Percentiles rank a stretch among this genome's conserved stretches.
phyloP scores from a whole-genome alignment of 768 basidiomycete species.

The Termitomyces heimii region DNA sequence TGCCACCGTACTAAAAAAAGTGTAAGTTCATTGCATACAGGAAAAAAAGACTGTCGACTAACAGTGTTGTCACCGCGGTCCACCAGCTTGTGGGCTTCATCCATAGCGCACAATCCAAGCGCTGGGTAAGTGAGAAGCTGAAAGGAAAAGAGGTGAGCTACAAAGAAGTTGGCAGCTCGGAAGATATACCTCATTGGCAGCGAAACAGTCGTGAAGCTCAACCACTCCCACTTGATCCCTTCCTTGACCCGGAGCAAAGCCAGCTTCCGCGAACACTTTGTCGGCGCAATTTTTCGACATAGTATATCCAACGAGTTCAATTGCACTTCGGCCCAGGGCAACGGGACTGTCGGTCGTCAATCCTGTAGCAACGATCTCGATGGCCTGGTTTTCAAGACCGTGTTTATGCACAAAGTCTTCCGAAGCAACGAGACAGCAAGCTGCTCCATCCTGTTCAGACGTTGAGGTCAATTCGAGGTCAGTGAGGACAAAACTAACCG shows the following conservation, averaged over 20 bases:
- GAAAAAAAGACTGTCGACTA: conserved; percentile 15
- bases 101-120: conserved; percentile 59
- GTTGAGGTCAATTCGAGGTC: not conserved
- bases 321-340: conserved; percentile 67
- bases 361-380: conserved; percentile 68
- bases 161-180: not conserved
- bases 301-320: conserved; percentile 76
- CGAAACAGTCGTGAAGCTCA: conserved; percentile 85
- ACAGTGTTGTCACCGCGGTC: conserved; percentile 78
- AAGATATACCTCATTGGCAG: conserved; percentile 61
- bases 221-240: conserved; percentile 77
- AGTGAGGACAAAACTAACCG: conserved; percentile 30
- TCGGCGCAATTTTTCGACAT: conserved; percentile 72
- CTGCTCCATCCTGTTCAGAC: conserved; percentile 57
- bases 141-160: not conserved
- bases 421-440: conserved; percentile 71
- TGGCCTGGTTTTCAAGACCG: conserved; percentile 78
- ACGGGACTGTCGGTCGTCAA: conserved; percentile 60
- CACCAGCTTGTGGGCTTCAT: conserved; percentile 69
- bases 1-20: conserved; percentile 63
- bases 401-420: conserved; percentile 73
- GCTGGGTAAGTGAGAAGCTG: conserved; percentile 82
- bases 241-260: conserved; percentile 55
- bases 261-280: conserved; percentile 65
- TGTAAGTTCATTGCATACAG: not conserved